Base-by-base conservation (phyloP, 345 rosid genomes). In the Populus euphratica region DNA sequence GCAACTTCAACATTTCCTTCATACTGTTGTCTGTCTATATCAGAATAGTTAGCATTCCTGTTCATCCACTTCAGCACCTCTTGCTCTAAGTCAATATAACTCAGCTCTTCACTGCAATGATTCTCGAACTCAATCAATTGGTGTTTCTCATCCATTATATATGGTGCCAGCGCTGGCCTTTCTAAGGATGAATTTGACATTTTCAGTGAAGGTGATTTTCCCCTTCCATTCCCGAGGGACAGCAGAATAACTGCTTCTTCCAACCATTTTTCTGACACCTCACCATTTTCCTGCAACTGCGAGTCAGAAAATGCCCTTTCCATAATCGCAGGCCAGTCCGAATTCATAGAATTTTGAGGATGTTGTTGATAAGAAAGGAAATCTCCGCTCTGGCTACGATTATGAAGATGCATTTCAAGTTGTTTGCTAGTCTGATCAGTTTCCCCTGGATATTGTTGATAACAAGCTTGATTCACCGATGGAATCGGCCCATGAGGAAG, bases 221-320 rank as follows among this genome's bases (percentile, higher is more conserved):
- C 86, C 79, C 83, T 82, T 82, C 77, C 83, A 79, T 76, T 81
- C 74, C 83, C 69, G 8, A 77, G 73, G n/a, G 68, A 52, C 47
- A 78, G 81, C 47, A 81, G 74, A 29, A 77, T 72, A 76, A 75
- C 68, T 77, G 73, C 83, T 64, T 87, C 81, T 63, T 77, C 84
- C 73, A 79, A 54, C 62, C 49, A 39, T 50, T 47, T 65, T 39
- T 25, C 71, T 2, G 76, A 67, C 70, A 38, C 79, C 76, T 83
- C 87, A 44, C 86, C 85, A 73, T 78, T 89, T 61, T 70, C 89
- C 68, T 77, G 82, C 75, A 91, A 83, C 71, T 72, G 81, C 2
- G 93, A 85, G 76, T 91, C 93, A 41, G 93, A 90, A 64, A 85
- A 81, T 76, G 88, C 81, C 79, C 88, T 86, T 75, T 87, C 93